phyloP scores from a whole-genome alignment of 176 grass and related monocot genomes.

The Carex littledalei region DNA sequence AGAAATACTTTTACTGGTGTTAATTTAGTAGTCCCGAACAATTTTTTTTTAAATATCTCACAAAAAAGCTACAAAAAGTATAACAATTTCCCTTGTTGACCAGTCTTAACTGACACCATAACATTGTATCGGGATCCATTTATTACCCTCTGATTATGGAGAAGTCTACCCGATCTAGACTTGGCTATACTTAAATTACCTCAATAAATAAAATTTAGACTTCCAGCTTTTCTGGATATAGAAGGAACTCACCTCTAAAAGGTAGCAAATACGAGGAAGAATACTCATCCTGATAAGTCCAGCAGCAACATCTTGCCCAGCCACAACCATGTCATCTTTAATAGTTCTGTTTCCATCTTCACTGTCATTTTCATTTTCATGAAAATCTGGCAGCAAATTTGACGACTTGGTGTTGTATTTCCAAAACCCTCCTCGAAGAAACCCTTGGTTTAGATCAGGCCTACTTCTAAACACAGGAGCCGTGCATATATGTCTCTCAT shows the following conservation, averaged over 20 bases:
- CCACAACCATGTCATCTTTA: constrained; percentile 79
- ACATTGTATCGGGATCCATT: neutral
- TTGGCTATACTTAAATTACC: neutral
- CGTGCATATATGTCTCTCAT: constrained; percentile 58
- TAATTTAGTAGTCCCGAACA: neutral
- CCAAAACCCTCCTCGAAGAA: constrained; percentile 89
- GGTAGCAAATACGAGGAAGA: constrained; percentile 74
- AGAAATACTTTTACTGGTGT: neutral
- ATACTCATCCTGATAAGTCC: constrained; percentile 94
- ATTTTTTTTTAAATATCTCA: neutral
- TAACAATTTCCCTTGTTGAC: neutral
- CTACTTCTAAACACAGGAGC: constrained; percentile 85
- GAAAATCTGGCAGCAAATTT: constrained; percentile 52
- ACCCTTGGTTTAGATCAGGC: constrained; percentile 60
- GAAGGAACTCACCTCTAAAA: constrained; percentile 62
- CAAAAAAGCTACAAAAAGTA: neutral
- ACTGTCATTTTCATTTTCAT: constrained; percentile 53
- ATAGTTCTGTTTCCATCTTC: constrained; percentile 61
- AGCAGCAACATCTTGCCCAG: constrained; percentile 84
- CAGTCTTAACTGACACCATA: neutral
- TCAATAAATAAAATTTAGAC: neutral
- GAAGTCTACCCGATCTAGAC: neutral
- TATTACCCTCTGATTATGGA: neutral
- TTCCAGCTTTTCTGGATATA: neutral
- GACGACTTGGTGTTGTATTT: constrained; percentile 88